Conservation (phyloP, 2,329 filamentous ascomycete genomes). For the Clonostachys rhizophaga region DNA sequence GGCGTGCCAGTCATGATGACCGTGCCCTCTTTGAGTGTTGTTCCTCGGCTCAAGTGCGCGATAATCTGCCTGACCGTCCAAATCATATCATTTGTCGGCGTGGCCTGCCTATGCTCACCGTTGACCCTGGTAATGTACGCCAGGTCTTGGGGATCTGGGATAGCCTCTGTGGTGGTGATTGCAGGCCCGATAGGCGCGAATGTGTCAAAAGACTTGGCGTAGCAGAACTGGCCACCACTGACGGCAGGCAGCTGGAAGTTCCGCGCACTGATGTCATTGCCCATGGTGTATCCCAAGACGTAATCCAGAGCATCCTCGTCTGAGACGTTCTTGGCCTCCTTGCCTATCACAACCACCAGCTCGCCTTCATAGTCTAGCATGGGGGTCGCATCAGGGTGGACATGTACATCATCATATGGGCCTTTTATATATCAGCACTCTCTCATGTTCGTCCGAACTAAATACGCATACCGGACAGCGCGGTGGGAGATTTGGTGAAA, state of each 20-base stretch:
- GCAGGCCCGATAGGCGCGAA: constrained; percentile 47
- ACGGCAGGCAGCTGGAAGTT: constrained; percentile 39
- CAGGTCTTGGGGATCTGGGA: constrained; percentile 12
- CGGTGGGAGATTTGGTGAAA: neutral
- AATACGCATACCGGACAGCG: neutral
- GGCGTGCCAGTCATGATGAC: constrained; percentile 46
- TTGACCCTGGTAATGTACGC: constrained; percentile 35
- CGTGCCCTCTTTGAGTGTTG: constrained; percentile 23
- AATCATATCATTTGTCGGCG: constrained; percentile 39
- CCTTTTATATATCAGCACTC: no score
- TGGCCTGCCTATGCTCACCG: constrained; percentile 34
- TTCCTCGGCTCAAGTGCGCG: constrained; percentile 34
- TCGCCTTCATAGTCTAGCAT: constrained; percentile 46
- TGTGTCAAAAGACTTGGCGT: constrained; percentile 44
- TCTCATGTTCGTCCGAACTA: neutral
- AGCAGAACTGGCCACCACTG: constrained; percentile 36
- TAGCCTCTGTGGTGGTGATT: constrained; percentile 6
- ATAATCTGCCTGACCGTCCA: constrained; percentile 33
- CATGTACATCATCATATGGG: constrained; percentile 5
- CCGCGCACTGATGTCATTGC: constrained; percentile 47
- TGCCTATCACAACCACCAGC: constrained; percentile 42
- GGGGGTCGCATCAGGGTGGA: constrained; percentile 11
- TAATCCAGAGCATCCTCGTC: constrained; percentile 41
- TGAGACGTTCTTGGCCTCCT: constrained; percentile 38
- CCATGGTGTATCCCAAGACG: constrained; percentile 51